phyloP scores from a whole-genome alignment of 148 eudicot genomes.

The Cornus florida region DNA sequence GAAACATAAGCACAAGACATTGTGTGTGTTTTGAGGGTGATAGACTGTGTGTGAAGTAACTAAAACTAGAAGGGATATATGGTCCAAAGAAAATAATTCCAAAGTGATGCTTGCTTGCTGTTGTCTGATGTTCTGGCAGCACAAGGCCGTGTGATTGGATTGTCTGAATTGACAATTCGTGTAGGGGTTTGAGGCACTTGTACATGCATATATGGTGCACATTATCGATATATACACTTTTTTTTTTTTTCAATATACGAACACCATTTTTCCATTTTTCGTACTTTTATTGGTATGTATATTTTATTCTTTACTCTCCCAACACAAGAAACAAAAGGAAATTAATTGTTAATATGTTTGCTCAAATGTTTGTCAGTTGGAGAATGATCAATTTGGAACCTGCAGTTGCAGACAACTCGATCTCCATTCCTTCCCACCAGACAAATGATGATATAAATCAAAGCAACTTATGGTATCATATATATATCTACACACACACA shows the following conservation, averaged over 20 bases:
- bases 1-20: not conserved
- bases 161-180: not conserved
- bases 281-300: not conserved
- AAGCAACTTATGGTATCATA: not conserved
- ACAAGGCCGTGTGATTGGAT: not conserved
- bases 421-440: no score
- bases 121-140: slow-evolving; percentile 3
- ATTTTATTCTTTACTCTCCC: not conserved
- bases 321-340: not conserved
- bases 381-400: no score
- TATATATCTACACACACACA: no score
- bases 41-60: not conserved
- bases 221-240: not conserved
- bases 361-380: no score
- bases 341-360: no score
- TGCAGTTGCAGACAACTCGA: no score
- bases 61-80: not conserved
- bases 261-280: not conserved
- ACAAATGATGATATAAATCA: no score
- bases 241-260: no score
- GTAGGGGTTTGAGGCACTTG: not conserved
- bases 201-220: not conserved
- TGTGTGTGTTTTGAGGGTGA: not conserved
- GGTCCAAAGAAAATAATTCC: not conserved
- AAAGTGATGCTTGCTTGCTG: not conserved